Conservation (phyloP, 768 basidiomycete genomes). For the Hygrocybe coccinea region DNA sequence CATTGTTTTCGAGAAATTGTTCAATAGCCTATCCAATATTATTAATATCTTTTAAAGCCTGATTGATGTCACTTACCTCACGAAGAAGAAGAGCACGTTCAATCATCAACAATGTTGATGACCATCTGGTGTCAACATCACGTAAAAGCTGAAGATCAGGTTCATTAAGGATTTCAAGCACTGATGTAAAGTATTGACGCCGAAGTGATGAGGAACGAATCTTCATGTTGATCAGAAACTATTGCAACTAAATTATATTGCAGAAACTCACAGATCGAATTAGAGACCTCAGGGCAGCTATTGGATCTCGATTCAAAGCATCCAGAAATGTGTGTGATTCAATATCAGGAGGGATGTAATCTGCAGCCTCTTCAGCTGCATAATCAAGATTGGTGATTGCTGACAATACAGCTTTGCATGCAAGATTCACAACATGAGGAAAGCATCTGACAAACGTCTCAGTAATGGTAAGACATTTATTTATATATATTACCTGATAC, state of each 20-base stretch:
- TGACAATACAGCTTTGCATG: slow-evolving; percentile 26
- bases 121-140: slow-evolving; percentile 28
- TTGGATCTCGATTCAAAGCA: slow-evolving; percentile 12
- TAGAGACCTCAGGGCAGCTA: slow-evolving; percentile 19
- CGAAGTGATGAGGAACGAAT: slow-evolving; percentile 24
- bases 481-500: slow-evolving; percentile 21
- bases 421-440: slow-evolving; percentile 31
- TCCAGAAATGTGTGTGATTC: too few relatives aligned
- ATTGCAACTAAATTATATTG: slow-evolving; percentile 2
- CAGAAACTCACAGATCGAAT: slow-evolving; percentile 19
- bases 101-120: slow-evolving; percentile 30
- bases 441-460: slow-evolving; percentile 24
- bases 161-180: slow-evolving; percentile 10
- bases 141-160: slow-evolving; percentile 20
- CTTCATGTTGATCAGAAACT: slow-evolving; percentile 6
- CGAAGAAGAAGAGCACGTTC: slow-evolving; percentile 23
- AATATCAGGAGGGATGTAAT: slow-evolving; percentile 3
- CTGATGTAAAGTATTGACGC: slow-evolving; percentile 18
- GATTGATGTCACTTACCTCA: slow-evolving; percentile 15
- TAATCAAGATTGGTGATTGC: slow-evolving; percentile 21
- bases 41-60: slow-evolving; percentile 1
- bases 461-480: background rate
- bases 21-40: slow-evolving; percentile 22
- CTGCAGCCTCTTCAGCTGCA: slow-evolving; percentile 2
- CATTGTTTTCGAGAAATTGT: slow-evolving; percentile 15